These are phyloP conservation scores for Leccinellum rugosiceps DNA, from an alignment of 768 basidiomycete species.

Conservation along the genomic window DNA sequence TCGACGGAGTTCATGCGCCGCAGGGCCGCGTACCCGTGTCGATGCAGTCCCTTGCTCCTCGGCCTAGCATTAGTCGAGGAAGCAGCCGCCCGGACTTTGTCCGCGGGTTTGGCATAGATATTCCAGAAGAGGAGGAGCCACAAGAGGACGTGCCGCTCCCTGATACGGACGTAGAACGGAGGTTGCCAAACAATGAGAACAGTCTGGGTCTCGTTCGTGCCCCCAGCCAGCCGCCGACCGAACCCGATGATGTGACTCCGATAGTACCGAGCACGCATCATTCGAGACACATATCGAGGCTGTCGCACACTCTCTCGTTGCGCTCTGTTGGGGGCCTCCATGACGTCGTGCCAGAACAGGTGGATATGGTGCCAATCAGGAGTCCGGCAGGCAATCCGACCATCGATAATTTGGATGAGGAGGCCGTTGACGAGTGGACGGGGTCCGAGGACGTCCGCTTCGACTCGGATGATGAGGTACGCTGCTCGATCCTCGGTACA, in stretches of 20 bases:
- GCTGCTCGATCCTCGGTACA: constrained; percentile 9
- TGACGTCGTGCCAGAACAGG: constrained; percentile 29
- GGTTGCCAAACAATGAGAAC: constrained; percentile 37
- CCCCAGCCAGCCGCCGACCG: constrained; percentile 26
- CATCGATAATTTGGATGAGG: constrained; percentile 36
- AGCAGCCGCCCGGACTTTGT: constrained; percentile 68
- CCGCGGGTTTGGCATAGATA: constrained; percentile 78
- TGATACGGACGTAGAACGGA: constrained; percentile 34
- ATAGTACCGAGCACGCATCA: constrained; percentile 52
- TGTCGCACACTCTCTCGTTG: constrained; percentile 68
- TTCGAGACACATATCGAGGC: constrained; percentile 64
- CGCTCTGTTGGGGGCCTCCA: constrained; percentile 56
- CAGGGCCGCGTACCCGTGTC: constrained; percentile 52
- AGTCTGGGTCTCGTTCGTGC: constrained; percentile 17
- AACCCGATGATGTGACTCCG: constrained; percentile 44
- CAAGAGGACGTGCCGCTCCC: constrained; percentile 40
- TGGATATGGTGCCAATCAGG: constrained; percentile 30
- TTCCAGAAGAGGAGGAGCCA: constrained; percentile 71
- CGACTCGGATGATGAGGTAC: constrained; percentile 68
- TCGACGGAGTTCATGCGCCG: constrained; percentile 45
- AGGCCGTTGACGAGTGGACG: constrained; percentile 70
- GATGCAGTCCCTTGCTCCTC: constrained; percentile 45
- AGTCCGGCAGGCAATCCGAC: constrained; percentile 32
- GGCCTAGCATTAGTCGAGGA: constrained; percentile 35
- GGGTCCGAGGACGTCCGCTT: constrained; percentile 70